These are phyloP conservation scores for Celoporthe dispersa DNA, from an alignment of 2,329 filamentous ascomycete species.

Conservation along the genomic window DNA sequence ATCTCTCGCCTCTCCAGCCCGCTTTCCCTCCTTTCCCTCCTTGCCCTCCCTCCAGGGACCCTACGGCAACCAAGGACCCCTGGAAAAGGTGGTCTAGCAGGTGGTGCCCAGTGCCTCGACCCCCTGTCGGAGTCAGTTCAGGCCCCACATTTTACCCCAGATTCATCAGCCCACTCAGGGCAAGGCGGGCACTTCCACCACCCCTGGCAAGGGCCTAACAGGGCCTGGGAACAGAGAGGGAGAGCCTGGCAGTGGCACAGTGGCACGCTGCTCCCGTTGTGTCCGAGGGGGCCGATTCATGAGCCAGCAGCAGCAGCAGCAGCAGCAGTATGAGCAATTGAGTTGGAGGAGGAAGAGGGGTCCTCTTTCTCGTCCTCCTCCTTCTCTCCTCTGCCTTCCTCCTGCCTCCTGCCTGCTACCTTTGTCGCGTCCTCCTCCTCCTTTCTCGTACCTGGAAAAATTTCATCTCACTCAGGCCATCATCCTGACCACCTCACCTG, in stretches of 20 bases:
- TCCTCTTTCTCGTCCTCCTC: slow-evolving; percentile 1
- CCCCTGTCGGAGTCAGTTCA: slow-evolving; percentile 18
- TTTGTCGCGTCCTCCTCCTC: neutral
- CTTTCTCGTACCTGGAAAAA: neutral
- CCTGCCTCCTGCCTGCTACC: neutral
- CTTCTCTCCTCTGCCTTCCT: neutral
- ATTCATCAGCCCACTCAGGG: slow-evolving; percentile 29
- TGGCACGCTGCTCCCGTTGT: slow-evolving; percentile 5
- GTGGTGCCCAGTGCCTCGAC: neutral
- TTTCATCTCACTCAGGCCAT: neutral
- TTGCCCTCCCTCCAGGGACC: neutral
- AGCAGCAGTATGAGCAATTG: neutral
- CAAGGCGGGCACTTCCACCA: slow-evolving; percentile 24
- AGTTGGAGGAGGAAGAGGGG: neutral
- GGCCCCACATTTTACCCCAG: slow-evolving; percentile 31
- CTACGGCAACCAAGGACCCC: neutral
- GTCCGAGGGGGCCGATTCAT: slow-evolving; percentile 11
- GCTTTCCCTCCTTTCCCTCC: neutral
- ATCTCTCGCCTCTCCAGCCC: neutral
- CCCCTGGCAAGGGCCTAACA: neutral
- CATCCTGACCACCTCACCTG: neutral
- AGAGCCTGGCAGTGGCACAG: slow-evolving; percentile 3
- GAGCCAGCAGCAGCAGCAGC: neutral
- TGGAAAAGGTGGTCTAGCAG: neutral
- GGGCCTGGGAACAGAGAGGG: neutral